A percentile compares a stretch with the other conserved stretches of the same genome.
Conservation (phyloP, 75 land plant species). For the Picea glauca region DNA sequence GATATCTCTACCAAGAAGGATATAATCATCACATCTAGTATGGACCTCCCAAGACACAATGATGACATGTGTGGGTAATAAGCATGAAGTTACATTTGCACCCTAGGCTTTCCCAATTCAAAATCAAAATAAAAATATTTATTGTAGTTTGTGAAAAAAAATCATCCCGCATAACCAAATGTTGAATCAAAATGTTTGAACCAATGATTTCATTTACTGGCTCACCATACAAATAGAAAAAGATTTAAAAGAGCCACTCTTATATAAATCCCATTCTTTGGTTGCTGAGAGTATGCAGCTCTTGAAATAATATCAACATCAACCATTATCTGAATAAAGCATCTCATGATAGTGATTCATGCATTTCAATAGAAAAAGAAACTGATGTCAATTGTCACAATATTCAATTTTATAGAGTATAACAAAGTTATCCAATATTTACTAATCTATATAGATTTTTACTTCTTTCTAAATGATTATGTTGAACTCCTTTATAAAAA, state of each 20-base stretch:
- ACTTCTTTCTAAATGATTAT: too few species aligned
- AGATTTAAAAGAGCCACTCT: conserved; percentile 95
- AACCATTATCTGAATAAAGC: conserved; percentile 60
- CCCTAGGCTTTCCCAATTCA: too few species aligned
- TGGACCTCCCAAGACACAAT: too few species aligned
- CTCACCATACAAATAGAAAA: conserved; percentile 82
- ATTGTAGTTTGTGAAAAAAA: too few species aligned
- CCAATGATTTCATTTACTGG: not conserved
- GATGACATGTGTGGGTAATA: too few species aligned
- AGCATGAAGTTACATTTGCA: too few species aligned
- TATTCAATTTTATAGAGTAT: not conserved
- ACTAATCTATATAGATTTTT: not conserved
- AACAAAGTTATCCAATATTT: not conserved
- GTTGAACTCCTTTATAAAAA: too few species aligned
- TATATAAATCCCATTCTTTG: conserved; percentile 92
- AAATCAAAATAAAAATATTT: too few species aligned
- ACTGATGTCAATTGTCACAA: not conserved
- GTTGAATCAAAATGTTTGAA: not conserved
- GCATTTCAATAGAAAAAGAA: conserved; percentile 1
- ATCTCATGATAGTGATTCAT: not conserved
- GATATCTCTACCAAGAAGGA: too few species aligned
- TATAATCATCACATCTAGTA: too few species aligned
- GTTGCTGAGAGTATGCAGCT: conserved; percentile 97
- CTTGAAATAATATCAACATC: conserved; percentile 89
- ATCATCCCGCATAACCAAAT: too few species aligned